phyloP scores from a whole-genome alignment of 208 protist genomes.

The Vickermania ingenoplastis region DNA sequence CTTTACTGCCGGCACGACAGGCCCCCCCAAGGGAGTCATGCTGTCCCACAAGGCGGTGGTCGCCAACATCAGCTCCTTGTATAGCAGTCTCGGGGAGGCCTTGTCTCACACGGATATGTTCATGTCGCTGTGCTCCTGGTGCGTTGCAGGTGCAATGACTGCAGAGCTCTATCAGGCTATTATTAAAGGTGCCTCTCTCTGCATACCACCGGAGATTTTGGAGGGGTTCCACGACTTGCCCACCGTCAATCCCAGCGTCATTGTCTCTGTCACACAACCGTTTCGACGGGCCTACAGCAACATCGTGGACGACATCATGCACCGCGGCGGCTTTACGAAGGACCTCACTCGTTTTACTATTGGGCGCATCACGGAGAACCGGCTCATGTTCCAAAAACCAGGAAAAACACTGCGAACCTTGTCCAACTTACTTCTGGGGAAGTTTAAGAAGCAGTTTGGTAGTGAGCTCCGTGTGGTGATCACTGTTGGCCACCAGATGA shows the following conservation, averaged over 20 bases:
- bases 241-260: constrained; percentile 77
- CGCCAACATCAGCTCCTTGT: constrained; percentile 81
- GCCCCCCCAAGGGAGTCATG: constrained; percentile 91
- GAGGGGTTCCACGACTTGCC: constrained; percentile 85
- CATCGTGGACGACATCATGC: constrained; percentile 85
- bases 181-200: constrained; percentile 77
- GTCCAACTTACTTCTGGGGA: constrained; percentile 66
- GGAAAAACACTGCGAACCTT: constrained; percentile 59
- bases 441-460: constrained; percentile 87
- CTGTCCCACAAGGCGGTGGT: constrained; percentile 90
- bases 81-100: constrained; percentile 68
- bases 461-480: constrained; percentile 74
- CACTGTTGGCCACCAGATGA: constrained; percentile 76
- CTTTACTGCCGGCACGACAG: constrained; percentile 87
- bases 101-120: constrained; percentile 82
- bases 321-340: constrained; percentile 65
- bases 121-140: constrained; percentile 89
- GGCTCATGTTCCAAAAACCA: constrained; percentile 81
- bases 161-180: constrained; percentile 81
- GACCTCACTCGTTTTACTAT: constrained; percentile 77
- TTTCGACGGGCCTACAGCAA: constrained; percentile 84
- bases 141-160: constrained; percentile 71
- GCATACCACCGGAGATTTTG: constrained; percentile 78
- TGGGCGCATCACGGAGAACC: constrained; percentile 80
- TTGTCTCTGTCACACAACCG: constrained; percentile 72